Evolutionary conservation across 495 filamentous ascomycete genomes (phyloP).

Genomic region (Talaromyces nanjingensis): DNA sequence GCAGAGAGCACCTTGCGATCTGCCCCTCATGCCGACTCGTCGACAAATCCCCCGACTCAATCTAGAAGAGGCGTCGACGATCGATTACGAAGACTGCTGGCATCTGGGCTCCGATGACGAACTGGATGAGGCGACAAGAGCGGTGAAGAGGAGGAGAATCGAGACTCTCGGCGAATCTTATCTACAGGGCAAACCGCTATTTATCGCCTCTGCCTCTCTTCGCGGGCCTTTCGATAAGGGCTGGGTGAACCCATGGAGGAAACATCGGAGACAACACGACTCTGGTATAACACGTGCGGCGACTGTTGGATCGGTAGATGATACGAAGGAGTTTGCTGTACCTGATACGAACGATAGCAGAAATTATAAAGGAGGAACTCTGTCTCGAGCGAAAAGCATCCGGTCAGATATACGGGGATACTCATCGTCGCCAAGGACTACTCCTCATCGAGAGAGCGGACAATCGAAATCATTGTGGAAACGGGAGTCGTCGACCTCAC

Average conservation of each 20-base stretch:
- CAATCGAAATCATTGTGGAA: not conserved
- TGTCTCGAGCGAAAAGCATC: not conserved
- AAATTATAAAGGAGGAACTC: not conserved
- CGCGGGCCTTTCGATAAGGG: conserved; percentile 55
- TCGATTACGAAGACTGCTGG: conserved; percentile 32
- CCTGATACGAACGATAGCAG: not conserved
- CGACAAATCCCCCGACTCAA: conserved; percentile 32
- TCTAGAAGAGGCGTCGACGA: conserved; percentile 34
- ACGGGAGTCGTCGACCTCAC: not conserved
- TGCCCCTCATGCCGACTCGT: conserved; percentile 29
- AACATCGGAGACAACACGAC: conserved; percentile 16
- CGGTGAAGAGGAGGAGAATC: conserved; percentile 46
- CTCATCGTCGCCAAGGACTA: not conserved
- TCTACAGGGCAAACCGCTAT: conserved; percentile 47
- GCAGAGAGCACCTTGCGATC: conserved; percentile 7
- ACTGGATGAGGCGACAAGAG: conserved; percentile 36
- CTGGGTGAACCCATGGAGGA: conserved; percentile 63
- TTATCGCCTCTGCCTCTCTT: conserved; percentile 55
- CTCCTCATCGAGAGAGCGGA: not conserved
- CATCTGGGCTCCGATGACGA: conserved; percentile 54
- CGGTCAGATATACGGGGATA: not conserved
- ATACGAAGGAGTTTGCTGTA: not conserved
- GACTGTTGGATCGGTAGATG: not conserved
- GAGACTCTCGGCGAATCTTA: conserved; percentile 54
- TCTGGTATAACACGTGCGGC: not conserved